A percentile compares a stretch with the other conserved stretches of the same genome.
These are phyloP conservation scores for Physocladia obscura DNA, from an alignment of 192 early-diverging fungal genomes.

Conservation along the genomic window DNA sequence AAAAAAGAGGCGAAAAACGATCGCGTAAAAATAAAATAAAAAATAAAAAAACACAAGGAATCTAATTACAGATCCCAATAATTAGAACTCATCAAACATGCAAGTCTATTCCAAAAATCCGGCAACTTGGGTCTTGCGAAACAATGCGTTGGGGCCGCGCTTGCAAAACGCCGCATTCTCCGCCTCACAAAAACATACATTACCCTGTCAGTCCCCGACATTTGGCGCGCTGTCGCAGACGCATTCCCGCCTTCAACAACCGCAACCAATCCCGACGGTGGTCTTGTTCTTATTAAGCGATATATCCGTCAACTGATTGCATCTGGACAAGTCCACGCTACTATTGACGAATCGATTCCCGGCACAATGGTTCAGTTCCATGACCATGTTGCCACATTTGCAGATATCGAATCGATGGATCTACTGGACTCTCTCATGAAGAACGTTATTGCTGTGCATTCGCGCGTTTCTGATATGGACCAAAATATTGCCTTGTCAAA, in stretches of 20 bases:
- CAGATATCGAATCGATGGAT: slow-evolving; percentile 39
- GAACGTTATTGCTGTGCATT: slow-evolving; percentile 23
- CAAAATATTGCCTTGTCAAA: slow-evolving; percentile 39
- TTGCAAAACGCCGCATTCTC: slow-evolving; percentile 62
- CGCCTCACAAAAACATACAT: slow-evolving; percentile 75
- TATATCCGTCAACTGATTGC: slow-evolving; percentile 63
- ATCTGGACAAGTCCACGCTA: slow-evolving; percentile 47
- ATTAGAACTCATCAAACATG: slow-evolving; percentile 44
- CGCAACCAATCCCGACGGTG: no score
- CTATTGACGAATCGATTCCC: slow-evolving; percentile 30
- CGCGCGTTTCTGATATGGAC: slow-evolving; percentile 48
- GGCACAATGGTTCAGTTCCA: slow-evolving; percentile 73
- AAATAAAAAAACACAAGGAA: no score
- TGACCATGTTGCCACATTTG: slow-evolving; percentile 43
- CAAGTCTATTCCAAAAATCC: slow-evolving; percentile 45
- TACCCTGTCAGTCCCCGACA: slow-evolving; percentile 70
- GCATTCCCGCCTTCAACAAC: neutral
- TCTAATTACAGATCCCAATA: slow-evolving; percentile 28
- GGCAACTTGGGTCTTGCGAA: slow-evolving; percentile 65
- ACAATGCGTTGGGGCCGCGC: slow-evolving; percentile 45
- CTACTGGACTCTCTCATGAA: slow-evolving; percentile 50
- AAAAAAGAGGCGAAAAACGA: neutral
- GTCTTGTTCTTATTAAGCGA: slow-evolving; percentile 45
- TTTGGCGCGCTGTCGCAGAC: slow-evolving; percentile 53
- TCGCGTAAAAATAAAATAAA: no score